phyloP scores from a whole-genome alignment of 2,329 filamentous ascomycete species.

The Beauveria sp. region DNA sequence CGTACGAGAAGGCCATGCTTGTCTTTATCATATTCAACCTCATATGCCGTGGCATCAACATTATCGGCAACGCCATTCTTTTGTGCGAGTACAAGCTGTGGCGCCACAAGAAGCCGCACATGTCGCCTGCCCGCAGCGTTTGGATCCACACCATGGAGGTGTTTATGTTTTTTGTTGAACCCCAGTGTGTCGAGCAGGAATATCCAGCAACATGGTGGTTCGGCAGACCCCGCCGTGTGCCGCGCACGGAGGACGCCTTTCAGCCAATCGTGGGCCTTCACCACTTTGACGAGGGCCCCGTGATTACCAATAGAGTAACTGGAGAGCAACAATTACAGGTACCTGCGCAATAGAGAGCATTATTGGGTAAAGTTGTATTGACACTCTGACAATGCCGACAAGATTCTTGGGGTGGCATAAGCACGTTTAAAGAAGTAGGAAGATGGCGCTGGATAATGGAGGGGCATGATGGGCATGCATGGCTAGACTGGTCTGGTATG shows the following conservation, averaged over 20 bases:
- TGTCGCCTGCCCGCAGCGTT: conserved; percentile 18
- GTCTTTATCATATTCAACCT: conserved; percentile 30
- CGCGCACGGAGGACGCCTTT: not conserved
- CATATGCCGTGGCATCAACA: conserved; percentile 32
- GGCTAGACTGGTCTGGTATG: too few relatives aligned
- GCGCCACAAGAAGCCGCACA: conserved; percentile 25
- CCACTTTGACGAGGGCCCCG: too few relatives aligned
- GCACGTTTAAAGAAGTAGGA: too few relatives aligned
- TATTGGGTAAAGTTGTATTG: too few relatives aligned
- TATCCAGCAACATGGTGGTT: conserved; percentile 27
- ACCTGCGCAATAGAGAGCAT: too few relatives aligned
- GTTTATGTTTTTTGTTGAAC: conserved; percentile 35
- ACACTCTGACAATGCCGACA: too few relatives aligned
- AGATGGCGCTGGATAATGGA: too few relatives aligned
- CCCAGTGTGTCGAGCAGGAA: conserved; percentile 30
- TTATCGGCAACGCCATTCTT: conserved; percentile 30
- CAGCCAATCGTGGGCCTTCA: not conserved
- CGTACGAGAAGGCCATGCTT: conserved; percentile 23
- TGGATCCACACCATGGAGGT: conserved; percentile 22
- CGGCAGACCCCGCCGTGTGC: not conserved
- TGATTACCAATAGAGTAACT: too few relatives aligned
- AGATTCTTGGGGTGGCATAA: too few relatives aligned
- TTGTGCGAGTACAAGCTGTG: conserved; percentile 31
- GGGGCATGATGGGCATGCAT: too few relatives aligned
- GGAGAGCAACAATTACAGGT: too few relatives aligned